Evolutionary conservation across 345 rosid species (phyloP).

Genomic region (Capsella bursapastoris): DNA sequence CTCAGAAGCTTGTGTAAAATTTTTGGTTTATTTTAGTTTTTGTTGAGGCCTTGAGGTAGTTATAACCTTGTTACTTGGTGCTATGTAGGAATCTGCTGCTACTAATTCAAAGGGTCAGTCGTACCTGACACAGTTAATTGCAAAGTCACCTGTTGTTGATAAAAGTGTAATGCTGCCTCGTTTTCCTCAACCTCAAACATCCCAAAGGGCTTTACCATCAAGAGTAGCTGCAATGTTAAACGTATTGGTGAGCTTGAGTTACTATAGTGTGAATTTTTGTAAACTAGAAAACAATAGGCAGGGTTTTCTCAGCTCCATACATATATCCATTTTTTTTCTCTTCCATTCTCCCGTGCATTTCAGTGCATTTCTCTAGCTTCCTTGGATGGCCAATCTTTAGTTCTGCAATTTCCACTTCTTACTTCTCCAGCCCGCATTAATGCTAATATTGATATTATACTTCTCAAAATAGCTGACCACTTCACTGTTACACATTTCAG

Average conservation of each 20-base stretch:
- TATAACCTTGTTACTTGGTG: slow-evolving; percentile 31
- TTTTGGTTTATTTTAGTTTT: slow-evolving; percentile 11
- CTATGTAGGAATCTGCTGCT: slow-evolving; percentile 60
- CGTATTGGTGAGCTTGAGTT: slow-evolving; percentile 69
- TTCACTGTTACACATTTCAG: slow-evolving; percentile 52
- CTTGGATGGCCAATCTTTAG: background rate
- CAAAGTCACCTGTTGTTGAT: slow-evolving; percentile 62
- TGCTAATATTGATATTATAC: slow-evolving; percentile 17
- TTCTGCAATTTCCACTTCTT: slow-evolving; percentile 23
- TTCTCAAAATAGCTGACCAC: slow-evolving; percentile 23
- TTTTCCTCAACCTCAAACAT: slow-evolving; percentile 70
- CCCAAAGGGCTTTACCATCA: slow-evolving; percentile 69
- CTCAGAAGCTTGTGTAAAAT: slow-evolving; percentile 3
- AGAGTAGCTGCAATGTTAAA: slow-evolving; percentile 91
- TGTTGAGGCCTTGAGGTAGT: background rate
- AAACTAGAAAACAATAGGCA: background rate
- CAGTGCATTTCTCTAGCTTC: slow-evolving; percentile 30
- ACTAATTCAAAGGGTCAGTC: slow-evolving; percentile 64
- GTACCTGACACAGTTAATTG: slow-evolving; percentile 68
- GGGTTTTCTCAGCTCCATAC: slow-evolving; percentile 10
- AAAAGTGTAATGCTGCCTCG: slow-evolving; percentile 54
- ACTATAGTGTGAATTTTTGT: slow-evolving; percentile 5
- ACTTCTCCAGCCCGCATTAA: background rate
- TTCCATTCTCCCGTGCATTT: slow-evolving; percentile 1
- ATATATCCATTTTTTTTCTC: slow-evolving; percentile 2